Evolutionary conservation across 2,329 filamentous ascomycete genomes (phyloP), one percentile per base, ranked within the genome.

Genomic region (Orbilia oligospora): DNA sequence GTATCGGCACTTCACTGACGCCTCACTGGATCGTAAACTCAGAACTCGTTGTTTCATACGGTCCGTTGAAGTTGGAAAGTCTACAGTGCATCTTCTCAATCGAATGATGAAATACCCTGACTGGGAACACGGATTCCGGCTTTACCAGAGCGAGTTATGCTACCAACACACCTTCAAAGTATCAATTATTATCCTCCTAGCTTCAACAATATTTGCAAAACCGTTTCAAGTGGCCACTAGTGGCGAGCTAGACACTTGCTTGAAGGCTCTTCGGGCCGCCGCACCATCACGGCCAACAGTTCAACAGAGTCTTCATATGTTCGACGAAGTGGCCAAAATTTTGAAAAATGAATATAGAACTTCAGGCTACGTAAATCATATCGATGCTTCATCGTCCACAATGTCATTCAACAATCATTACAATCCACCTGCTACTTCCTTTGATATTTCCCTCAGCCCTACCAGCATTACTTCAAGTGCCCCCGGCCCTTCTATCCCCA

Each of bases 1-100:
- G 61, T 82, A 82, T 56, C 81, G 81, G 2, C 82, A 76, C 63
- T 82, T 82, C 49, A 82, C 81, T 8, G 81, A 82, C 48, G 67
- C 72, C 16, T 68, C 75, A 9, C 77, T 82, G 12, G 72, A 76
- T 18, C 80, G 69, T 41, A 72, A 73, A 33, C 80, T 82, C 16
- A 79, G 81, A 27, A 82, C 80, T 5, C 81, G 81, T 22, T 82
- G 81, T 44, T 81, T 82, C 18, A 80, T 80, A 12, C 81, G 81
- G 55, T 82, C 81, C 10, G 77, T 82, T 8, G 80, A 81, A 53
- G 81, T 82, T 27, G 79, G 81, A 18, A 82, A 82, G 61, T 80
- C 81, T 20, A 81, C 80, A 20, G 80, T 80, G 22, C 81, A 81
- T 20, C 68, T 82, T 12, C 70, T 82, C 30, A 80, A 76, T 12